Evolutionary conservation across 2,329 filamentous ascomycete genomes (phyloP).

Genomic region (Tolypocladium amazonense): DNA sequence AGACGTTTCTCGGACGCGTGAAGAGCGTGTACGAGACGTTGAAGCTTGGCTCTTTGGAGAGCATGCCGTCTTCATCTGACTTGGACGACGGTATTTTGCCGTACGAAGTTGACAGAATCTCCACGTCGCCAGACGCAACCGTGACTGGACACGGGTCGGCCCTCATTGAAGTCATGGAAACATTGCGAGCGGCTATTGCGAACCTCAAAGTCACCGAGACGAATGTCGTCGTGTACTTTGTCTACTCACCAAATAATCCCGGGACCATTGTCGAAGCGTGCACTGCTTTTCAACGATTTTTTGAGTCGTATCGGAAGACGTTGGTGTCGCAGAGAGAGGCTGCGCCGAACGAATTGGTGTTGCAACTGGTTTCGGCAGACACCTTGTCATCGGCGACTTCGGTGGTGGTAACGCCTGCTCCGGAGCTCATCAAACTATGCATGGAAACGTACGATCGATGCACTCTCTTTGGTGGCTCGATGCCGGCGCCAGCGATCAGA

Average conservation of each 20-base stretch:
- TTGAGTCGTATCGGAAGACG: slow-evolving; percentile 43
- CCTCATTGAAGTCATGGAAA: slow-evolving; percentile 36
- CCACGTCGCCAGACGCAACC: slow-evolving; percentile 27
- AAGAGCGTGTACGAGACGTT: slow-evolving; percentile 63
- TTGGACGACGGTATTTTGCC: slow-evolving; percentile 35
- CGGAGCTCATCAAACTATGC: slow-evolving; percentile 51
- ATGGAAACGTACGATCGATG: slow-evolving; percentile 73
- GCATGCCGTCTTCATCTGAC: slow-evolving; percentile 30
- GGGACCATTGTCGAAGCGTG: slow-evolving; percentile 60
- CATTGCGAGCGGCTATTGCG: slow-evolving; percentile 34
- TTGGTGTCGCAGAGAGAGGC: slow-evolving; percentile 29
- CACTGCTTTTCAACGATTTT: slow-evolving; percentile 61
- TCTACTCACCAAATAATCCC: slow-evolving; percentile 56
- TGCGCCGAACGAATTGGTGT: slow-evolving; percentile 53
- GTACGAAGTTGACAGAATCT: slow-evolving; percentile 37
- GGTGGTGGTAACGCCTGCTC: slow-evolving; percentile 50
- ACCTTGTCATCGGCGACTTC: slow-evolving; percentile 54
- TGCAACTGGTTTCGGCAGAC: slow-evolving; percentile 64
- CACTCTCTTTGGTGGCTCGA: slow-evolving; percentile 41
- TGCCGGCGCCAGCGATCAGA: slow-evolving; percentile 59
- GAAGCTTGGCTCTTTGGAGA: slow-evolving; percentile 57
- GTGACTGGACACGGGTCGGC: slow-evolving; percentile 32
- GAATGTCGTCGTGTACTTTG: slow-evolving; percentile 66
- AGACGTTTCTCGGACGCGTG: slow-evolving; percentile 56
- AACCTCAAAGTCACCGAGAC: slow-evolving; percentile 31